phyloP scores from a whole-genome alignment of 768 basidiomycete species.

The Lanmaoa pseudosensibilis region DNA sequence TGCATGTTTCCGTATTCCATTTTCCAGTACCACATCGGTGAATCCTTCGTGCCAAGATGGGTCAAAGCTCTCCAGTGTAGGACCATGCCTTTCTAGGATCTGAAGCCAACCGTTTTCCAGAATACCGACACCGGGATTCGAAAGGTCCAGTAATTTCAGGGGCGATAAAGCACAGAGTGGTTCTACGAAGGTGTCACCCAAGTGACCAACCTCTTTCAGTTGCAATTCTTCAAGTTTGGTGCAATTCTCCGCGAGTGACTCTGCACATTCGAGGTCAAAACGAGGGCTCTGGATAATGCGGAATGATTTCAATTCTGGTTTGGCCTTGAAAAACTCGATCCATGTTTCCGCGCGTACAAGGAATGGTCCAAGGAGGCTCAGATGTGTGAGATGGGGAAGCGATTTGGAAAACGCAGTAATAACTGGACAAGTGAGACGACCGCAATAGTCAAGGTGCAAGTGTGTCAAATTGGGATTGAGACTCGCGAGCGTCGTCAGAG shows the following conservation, averaged over 20 bases:
- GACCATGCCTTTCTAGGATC: slow-evolving; percentile 57
- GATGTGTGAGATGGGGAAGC: slow-evolving; percentile 62
- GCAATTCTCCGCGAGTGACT: slow-evolving; percentile 52
- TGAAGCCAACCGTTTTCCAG: slow-evolving; percentile 55
- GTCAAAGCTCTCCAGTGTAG: slow-evolving; percentile 57
- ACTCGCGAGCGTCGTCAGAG: slow-evolving; percentile 66
- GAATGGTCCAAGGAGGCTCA: slow-evolving; percentile 88
- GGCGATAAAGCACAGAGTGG: slow-evolving; percentile 40
- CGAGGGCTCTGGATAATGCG: slow-evolving; percentile 84
- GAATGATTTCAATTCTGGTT: slow-evolving; percentile 67
- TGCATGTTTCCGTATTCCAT: slow-evolving; percentile 57
- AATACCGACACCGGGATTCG: slow-evolving; percentile 55
- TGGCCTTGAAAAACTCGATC: slow-evolving; percentile 68
- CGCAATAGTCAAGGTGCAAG: slow-evolving; percentile 84
- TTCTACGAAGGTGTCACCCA: slow-evolving; percentile 64
- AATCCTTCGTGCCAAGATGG: slow-evolving; percentile 70
- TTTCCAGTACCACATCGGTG: slow-evolving; percentile 56
- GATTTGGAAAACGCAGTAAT: slow-evolving; percentile 58
- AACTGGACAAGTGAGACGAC: slow-evolving; percentile 67
- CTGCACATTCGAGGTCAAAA: slow-evolving; percentile 71
- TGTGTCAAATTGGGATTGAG: slow-evolving; percentile 83
- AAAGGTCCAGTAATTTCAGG: slow-evolving; percentile 68
- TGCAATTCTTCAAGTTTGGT: slow-evolving; percentile 66
- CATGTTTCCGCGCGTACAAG: slow-evolving; percentile 74
- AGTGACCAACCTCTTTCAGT: slow-evolving; percentile 72